Conservation (phyloP, 2,329 filamentous ascomycete genomes). For the Microsporum audouinii region DNA sequence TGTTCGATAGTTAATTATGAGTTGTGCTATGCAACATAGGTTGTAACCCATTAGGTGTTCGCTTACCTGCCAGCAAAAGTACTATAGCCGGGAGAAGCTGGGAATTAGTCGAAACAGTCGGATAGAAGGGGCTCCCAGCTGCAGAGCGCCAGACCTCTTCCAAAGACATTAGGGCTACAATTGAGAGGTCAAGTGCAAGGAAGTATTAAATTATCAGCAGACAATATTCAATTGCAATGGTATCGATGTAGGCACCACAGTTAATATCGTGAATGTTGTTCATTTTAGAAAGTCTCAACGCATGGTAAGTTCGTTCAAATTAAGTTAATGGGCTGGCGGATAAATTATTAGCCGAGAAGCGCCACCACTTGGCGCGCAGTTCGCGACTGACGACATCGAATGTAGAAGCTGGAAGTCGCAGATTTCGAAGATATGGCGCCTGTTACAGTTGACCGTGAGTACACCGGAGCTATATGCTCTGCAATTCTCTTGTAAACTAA, state of each 20-base stretch:
- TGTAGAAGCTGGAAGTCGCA: neutral
- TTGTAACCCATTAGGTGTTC: neutral
- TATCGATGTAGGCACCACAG: neutral
- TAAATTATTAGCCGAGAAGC: neutral
- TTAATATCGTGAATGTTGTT: neutral
- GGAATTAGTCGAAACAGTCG: constrained; percentile 64
- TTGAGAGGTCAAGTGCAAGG: neutral
- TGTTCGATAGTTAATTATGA: constrained; percentile 19
- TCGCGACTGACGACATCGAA: constrained; percentile 1
- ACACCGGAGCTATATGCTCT: neutral
- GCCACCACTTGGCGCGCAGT: neutral
- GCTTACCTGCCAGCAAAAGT: constrained; percentile 56
- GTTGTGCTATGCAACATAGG: neutral
- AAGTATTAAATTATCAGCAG: neutral
- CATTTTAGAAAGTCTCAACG: neutral
- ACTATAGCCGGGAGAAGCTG: constrained; percentile 74
- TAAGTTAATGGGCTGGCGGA: neutral
- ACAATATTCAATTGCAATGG: neutral
- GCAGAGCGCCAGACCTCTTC: constrained; percentile 90
- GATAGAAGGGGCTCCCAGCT: constrained; percentile 72
- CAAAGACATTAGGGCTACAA: constrained; percentile 48
- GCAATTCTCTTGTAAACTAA: constrained; percentile 8
- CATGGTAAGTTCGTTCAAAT: neutral
- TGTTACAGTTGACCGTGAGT: constrained; percentile 26
- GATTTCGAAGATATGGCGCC: constrained; percentile 19